Evolutionary conservation across 169 alveolate species (phyloP).

Genomic region (Eimeria falciformis): DNA sequence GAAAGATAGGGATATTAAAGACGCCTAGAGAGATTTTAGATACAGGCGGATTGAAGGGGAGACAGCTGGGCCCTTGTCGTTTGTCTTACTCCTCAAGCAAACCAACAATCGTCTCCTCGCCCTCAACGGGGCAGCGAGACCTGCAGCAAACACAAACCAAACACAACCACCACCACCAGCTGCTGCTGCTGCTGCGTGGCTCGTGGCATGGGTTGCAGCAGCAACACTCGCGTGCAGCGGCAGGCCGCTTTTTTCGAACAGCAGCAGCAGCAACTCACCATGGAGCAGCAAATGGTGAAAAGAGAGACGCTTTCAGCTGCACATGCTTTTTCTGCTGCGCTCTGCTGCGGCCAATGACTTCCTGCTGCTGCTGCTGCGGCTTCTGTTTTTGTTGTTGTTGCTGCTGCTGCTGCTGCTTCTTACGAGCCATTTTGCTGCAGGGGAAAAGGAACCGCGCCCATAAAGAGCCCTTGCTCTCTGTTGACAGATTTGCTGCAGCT

Average conservation of each 20-base stretch:
- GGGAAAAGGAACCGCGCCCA: too few species aligned
- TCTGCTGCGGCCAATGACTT: not conserved
- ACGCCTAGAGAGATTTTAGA: not conserved
- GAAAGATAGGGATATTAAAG: not conserved
- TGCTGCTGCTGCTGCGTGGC: constrained; percentile 2
- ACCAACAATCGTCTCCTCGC: not conserved
- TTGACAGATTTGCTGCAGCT: not conserved
- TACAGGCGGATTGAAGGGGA: not conserved
- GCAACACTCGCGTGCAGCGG: not conserved
- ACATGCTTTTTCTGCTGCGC: constrained; percentile 2
- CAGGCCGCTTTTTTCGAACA: not conserved
- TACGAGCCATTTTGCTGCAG: not conserved
- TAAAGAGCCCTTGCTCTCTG: not conserved
- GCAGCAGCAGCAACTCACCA: constrained; percentile 27
- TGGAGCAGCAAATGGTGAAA: constrained; percentile 14
- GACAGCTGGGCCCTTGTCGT: not conserved
- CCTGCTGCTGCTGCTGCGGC: constrained; percentile 31
- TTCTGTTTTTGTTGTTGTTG: constrained; percentile 6
- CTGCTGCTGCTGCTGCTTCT: constrained; percentile 47
- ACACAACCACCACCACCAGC: not conserved
- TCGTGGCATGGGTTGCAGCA: not conserved
- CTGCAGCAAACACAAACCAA: not conserved
- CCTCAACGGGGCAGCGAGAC: not conserved
- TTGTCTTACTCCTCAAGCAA: not conserved
- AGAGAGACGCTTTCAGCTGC: constrained; percentile 4